A percentile compares a stretch with the other conserved stretches of the same genome.
phyloP scores from a whole-genome alignment of 371 early-diverging fungal genomes.

The Mucor velutinosus region DNA sequence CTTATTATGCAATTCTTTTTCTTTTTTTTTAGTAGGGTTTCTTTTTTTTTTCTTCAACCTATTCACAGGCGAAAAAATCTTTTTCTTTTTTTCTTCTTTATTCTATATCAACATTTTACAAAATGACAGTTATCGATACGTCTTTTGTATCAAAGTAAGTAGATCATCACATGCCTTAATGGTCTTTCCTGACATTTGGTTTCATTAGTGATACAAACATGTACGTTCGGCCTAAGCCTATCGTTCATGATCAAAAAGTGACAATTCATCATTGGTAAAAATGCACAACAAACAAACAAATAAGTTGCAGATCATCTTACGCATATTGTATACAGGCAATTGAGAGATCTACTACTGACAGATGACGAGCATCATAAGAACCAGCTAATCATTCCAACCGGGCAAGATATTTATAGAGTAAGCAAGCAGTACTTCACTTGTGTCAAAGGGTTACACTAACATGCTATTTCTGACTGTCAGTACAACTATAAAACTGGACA shows the following conservation, averaged over 20 bases:
- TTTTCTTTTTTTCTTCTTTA: slow-evolving; percentile 1
- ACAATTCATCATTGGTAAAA: slow-evolving; percentile 69
- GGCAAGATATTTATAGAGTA: slow-evolving; percentile 38
- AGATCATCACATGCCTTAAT: background rate
- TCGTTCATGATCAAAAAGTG: slow-evolving; percentile 54
- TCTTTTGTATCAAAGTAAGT: slow-evolving; percentile 23
- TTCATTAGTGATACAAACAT: slow-evolving; percentile 4
- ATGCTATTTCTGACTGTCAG: slow-evolving; percentile 1
- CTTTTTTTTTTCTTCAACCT: slow-evolving; percentile 1
- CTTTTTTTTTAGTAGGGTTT: background rate
- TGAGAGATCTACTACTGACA: slow-evolving; percentile 85
- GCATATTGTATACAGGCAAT: slow-evolving; percentile 68
- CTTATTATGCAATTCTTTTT: slow-evolving; percentile 6
- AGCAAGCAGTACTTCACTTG: background rate
- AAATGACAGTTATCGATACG: slow-evolving; percentile 29
- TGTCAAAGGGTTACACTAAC: background rate
- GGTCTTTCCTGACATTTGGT: background rate
- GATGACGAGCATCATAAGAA: slow-evolving; percentile 43
- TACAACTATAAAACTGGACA: slow-evolving; percentile 67
- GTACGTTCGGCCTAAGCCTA: slow-evolving; percentile 21
- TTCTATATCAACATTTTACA: background rate
- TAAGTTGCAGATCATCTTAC: background rate
- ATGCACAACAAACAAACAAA: background rate
- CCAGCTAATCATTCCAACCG: slow-evolving; percentile 42
- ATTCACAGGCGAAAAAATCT: background rate